Evolutionary conservation across 176 grass and related monocot species (phyloP), one percentile per base, ranked within the genome.

Genomic region (Phoenix dactylifera): DNA sequence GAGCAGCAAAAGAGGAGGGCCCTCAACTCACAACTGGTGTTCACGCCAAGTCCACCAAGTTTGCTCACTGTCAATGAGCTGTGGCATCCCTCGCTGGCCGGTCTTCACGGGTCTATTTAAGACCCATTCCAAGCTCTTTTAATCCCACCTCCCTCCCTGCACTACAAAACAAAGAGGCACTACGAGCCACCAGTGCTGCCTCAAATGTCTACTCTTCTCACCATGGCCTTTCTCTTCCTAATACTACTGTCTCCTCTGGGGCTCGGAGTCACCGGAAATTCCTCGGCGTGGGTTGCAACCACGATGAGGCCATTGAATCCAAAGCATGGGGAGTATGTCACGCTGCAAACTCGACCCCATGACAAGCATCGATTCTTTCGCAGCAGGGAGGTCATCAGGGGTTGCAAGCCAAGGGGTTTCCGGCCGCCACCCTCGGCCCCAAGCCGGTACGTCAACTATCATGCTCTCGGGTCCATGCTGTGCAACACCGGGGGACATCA

Each of bases 361-460:
- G 63, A 64, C 61, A 29, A 50, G 52, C 77, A 57, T 58, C 53
- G 67, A n/a, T 20, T 51, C 26, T 88, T 76, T 62, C 17, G 23
- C 3, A 26, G 58, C 3, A 54, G 58, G 17, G 90, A 60, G 52
- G 72, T 74, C 6, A 73, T 74, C 6, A 73, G 75, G 1, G 90
- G 80, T 4, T 95, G 90, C 79, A 84, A 89, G 85, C 90, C 86
- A 1, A 70, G 90, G 48, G 79, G 76, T 7, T 66, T 55, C 60
- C 76, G 66, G 15, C 57, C 73, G 56, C 90, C 90, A 15, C 79
- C 85, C 26, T 95, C 90, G 16, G 86, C 79, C 22, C 90, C 90
- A 1, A 95, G 90, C 77, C 83, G 90, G 53, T 95, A 87, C 7
- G 63, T 65, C 67, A 89, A 95, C 63, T 87, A 95, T 60, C 67